These are phyloP conservation scores for Solanum medicagineum DNA, from an alignment of 257 asterid species.

Conservation along the genomic window DNA sequence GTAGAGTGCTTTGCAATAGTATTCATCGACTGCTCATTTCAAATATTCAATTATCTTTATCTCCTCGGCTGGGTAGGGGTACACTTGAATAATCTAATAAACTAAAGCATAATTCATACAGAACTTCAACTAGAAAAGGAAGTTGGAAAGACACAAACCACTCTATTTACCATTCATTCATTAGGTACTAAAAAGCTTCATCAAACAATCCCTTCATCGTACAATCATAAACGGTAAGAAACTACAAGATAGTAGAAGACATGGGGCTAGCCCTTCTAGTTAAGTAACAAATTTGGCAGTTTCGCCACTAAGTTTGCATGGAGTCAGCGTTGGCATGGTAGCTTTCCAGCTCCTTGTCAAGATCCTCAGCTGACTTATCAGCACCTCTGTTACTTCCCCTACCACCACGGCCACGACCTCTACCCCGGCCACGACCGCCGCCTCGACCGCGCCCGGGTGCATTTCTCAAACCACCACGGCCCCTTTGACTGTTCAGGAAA, in stretches of 20 bases:
- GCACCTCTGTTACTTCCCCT: constrained; percentile 28
- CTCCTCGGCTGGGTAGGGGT: background rate
- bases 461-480: constrained; percentile 38
- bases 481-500: constrained; percentile 23
- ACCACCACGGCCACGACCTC: constrained; percentile 38
- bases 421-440: constrained; percentile 4
- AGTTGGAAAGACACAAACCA: background rate
- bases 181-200: background rate
- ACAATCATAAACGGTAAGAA: background rate
- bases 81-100: background rate
- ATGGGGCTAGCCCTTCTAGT: background rate
- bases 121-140: background rate
- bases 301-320: constrained; percentile 30
- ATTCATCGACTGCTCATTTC: background rate
- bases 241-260: background rate
- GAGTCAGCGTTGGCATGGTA: constrained; percentile 77
- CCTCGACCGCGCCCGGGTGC: constrained; percentile 23
- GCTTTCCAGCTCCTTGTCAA: constrained; percentile 80
- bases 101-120: background rate
- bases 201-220: background rate
- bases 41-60: background rate
- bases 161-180: background rate
- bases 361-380: constrained; percentile 73
- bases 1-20: too few relatives aligned
- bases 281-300: background rate